Conservation (phyloP, 768 basidiomycete genomes). For the Phallus indusiatus region DNA sequence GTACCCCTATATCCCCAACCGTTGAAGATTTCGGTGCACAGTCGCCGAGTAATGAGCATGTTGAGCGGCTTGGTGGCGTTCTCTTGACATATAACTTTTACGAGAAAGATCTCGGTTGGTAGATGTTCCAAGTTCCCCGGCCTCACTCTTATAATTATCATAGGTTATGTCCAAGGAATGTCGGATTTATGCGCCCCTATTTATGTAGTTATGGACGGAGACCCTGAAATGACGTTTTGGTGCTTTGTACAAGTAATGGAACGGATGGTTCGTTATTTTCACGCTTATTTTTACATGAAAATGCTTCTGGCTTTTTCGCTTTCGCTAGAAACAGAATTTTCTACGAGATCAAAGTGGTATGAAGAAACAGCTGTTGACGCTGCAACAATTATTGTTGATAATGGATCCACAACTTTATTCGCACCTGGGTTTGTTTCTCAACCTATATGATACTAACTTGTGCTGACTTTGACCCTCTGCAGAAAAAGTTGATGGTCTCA, state of each 20-base stretch:
- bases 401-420: constrained; percentile 96
- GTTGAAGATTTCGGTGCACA: constrained; percentile 73
- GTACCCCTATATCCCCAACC: constrained; percentile 64
- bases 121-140: background rate
- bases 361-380: constrained; percentile 83
- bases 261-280: constrained; percentile 61
- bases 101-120: constrained; percentile 77
- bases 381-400: constrained; percentile 83
- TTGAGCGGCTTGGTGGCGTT: constrained; percentile 78
- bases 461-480: constrained; percentile 16
- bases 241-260: constrained; percentile 93
- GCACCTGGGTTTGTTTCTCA: constrained; percentile 56
- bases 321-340: constrained; percentile 81
- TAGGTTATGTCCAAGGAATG: constrained; percentile 98
- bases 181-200: constrained; percentile 91
- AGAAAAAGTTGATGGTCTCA: constrained; percentile 84
- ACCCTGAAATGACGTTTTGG: constrained; percentile 93
- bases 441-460: background rate
- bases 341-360: constrained; percentile 94
- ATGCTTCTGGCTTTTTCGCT: background rate
- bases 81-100: constrained; percentile 88
- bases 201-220: constrained; percentile 82
- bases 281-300: background rate
- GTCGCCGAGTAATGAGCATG: constrained; percentile 83
- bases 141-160: constrained; percentile 14